phyloP scores from a whole-genome alignment of 345 rosid species.

The Combretum micranthum region DNA sequence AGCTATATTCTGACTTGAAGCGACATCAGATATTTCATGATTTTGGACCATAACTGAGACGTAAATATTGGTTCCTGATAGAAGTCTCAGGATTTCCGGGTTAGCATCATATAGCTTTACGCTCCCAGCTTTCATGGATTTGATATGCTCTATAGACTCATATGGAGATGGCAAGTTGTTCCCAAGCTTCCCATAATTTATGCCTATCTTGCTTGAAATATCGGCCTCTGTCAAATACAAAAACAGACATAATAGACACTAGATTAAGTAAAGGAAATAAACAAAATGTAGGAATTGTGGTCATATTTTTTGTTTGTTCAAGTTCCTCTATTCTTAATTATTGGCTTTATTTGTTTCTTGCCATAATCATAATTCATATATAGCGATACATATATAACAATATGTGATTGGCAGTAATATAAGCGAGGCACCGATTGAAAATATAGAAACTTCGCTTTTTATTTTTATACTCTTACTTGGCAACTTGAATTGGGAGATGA shows the following conservation, averaged over 20 bases:
- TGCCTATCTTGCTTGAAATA: constrained; percentile 24
- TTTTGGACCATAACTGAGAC: constrained; percentile 63
- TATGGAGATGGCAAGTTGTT: constrained; percentile 55
- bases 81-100: constrained; percentile 42
- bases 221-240: constrained; percentile 27
- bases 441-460: too few species aligned
- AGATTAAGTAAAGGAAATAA: constrained; percentile 8
- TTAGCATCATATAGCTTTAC: constrained; percentile 59
- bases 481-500: too few species aligned
- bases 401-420: too few species aligned
- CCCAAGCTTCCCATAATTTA: constrained; percentile 44
- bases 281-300: too few species aligned
- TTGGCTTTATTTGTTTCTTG: too few species aligned
- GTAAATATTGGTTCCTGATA: constrained; percentile 41
- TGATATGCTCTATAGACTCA: constrained; percentile 39
- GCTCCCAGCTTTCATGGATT: constrained; percentile 34
- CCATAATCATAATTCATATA: too few species aligned
- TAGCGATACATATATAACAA: too few species aligned
- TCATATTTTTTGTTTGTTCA: too few species aligned
- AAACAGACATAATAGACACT: constrained; percentile 6
- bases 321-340: too few species aligned
- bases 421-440: too few species aligned
- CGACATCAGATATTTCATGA: constrained; percentile 39
- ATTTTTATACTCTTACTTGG: too few species aligned
- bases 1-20: constrained; percentile 32